Conservation (phyloP, 139 green algal genomes). For the Auxenochlorella pyrenoidosa region DNA sequence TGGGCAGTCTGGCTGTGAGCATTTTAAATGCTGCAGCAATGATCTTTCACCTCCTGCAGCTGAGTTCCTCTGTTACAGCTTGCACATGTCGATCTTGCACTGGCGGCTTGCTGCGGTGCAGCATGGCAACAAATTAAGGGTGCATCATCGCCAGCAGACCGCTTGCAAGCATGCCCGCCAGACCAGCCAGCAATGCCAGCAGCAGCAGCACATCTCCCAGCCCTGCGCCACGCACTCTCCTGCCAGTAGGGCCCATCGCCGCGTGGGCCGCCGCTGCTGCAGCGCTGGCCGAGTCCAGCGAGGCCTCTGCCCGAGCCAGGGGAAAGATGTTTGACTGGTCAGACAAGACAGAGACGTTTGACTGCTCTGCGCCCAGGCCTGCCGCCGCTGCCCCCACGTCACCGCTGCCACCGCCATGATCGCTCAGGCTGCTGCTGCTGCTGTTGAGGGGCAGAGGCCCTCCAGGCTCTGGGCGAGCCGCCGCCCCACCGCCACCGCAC, state of each 20-base stretch:
- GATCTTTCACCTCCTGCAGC: too few relatives aligned
- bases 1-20: too few relatives aligned
- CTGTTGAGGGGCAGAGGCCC: not conserved
- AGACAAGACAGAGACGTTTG: not conserved
- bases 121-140: not conserved
- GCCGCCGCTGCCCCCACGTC: not conserved
- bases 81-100: too few relatives aligned
- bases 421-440: slow-evolving; percentile 8
- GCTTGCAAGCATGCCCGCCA: slow-evolving; percentile 3
- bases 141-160: not conserved
- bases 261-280: not conserved
- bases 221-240: too few relatives aligned
- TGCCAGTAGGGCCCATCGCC: not conserved
- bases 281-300: not conserved
- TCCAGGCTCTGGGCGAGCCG: not conserved
- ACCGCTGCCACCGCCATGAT: not conserved
- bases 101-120: not conserved
- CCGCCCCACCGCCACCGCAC: too few relatives aligned
- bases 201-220: not conserved
- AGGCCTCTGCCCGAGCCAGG: slow-evolving; percentile 19
- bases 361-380: not conserved
- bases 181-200: not conserved
- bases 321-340: slow-evolving; percentile 4
- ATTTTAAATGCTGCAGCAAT: too few relatives aligned
- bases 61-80: too few relatives aligned